Base-by-base conservation (phyloP, 2,329 filamentous ascomycete species). In the Metarhizium rileyi region DNA sequence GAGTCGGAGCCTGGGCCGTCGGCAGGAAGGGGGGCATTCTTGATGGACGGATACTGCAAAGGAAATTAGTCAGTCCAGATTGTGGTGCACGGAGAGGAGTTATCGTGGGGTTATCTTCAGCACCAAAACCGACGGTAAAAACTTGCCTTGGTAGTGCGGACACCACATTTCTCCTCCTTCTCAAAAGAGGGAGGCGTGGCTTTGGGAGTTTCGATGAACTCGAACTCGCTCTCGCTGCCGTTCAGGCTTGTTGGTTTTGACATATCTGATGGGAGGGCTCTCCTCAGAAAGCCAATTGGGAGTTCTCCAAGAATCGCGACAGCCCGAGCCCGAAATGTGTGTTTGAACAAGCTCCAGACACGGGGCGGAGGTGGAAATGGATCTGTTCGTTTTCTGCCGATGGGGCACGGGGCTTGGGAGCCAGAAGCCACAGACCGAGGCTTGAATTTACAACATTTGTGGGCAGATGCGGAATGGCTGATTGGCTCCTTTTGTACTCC, bases 1-100 rank as follows among this genome's bases (percentile, higher is more conserved):
- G 75, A 83, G 59, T 95, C 89, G 68, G 79, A 83, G 57, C 90
- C 87, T 47, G 89, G 74, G 46, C 82, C 87, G 67, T 98, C 93
- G 57, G 90, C 91, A 35, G 93, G 93, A 41, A 97, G 81, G 56
- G 93, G 90, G 45, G 84, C 87, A 81, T 97, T 97, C 66, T 94
- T 87, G 72, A 97, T 97, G 53, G 89, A 94, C 63, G 53, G 57
- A 51, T 54, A 64, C 65, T 66, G 47, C 12, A 47, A 43, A 5
- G 23, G 20, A 23, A 38, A 8, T 23, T 23, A 9, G 33, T 50
- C 16, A 50, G 45, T 14, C 20, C 5, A 25, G 38, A 14, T n/a
- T 20, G 16, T 18, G 7, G 2, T 18, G 18, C 3, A 5, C 8
- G 6, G 10, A 25, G 16, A 9, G 5, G 36, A 40, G 9, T 7